Evolutionary conservation across 2,329 filamentous ascomycete species (phyloP).

Genomic region (Fusarium oxysporum): DNA sequence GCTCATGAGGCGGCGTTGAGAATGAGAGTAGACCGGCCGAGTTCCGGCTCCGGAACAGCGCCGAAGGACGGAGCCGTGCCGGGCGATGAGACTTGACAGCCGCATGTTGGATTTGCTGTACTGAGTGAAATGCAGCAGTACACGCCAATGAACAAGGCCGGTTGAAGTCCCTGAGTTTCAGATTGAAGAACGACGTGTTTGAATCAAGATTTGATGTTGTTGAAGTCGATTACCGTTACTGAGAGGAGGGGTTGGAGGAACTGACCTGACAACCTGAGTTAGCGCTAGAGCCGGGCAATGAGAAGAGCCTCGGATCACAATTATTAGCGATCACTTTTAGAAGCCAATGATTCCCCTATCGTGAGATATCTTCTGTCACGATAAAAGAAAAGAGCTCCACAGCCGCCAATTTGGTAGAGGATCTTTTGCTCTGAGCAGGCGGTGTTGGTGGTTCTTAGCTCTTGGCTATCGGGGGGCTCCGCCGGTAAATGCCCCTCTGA

Average conservation of each 20-base stretch:
- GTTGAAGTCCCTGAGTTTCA: not conserved
- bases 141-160: not conserved
- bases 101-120: slow-evolving; percentile 20
- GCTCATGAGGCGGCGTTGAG: slow-evolving; percentile 40
- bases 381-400: slow-evolving; percentile 21
- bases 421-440: slow-evolving; percentile 13
- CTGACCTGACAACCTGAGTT: slow-evolving; percentile 14
- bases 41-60: slow-evolving; percentile 29
- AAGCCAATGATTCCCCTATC: slow-evolving; percentile 1
- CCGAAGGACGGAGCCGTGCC: slow-evolving; percentile 34
- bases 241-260: slow-evolving; percentile 20
- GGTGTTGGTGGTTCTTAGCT: slow-evolving; percentile 12
- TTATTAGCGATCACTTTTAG: not conserved
- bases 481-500: slow-evolving; percentile 21
- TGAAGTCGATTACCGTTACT: slow-evolving; percentile 15
- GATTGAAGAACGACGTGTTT: slow-evolving; percentile 3
- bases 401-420: slow-evolving; percentile 12
- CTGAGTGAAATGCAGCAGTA: not conserved
- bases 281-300: slow-evolving; percentile 3
- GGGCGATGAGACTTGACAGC: slow-evolving; percentile 35
- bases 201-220: not conserved
- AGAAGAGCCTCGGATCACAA: slow-evolving; percentile 20
- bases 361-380: slow-evolving; percentile 19
- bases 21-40: slow-evolving; percentile 22
- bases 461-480: slow-evolving; percentile 41